Base-by-base conservation (phyloP, 768 basidiomycete genomes). In the Coprinopsis cinerea region DNA sequence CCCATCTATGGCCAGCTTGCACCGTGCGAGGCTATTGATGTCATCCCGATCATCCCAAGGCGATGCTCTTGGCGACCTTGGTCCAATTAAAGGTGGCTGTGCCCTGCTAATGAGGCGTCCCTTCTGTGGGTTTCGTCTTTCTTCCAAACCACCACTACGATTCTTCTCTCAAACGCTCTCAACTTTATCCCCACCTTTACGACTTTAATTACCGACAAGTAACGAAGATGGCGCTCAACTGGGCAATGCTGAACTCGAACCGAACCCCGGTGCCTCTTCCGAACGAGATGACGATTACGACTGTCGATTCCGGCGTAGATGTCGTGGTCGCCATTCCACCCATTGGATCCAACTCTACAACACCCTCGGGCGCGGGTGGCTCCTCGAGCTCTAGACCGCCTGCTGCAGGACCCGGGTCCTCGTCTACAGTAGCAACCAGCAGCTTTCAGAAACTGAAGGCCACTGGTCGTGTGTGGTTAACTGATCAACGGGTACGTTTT, bases 141-240 rank as follows among this genome's bases (percentile, higher is more conserved):
- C n/a, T n/a, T n/a, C n/a, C n/a, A n/a, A n/a, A n/a, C n/a, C n/a
- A n/a, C n/a, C n/a, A n/a, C n/a, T n/a, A n/a, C n/a, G n/a, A n/a
- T n/a, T n/a, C n/a, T n/a, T n/a, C n/a, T n/a, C n/a, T n/a, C n/a
- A n/a, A n/a, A n/a, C n/a, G n/a, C n/a, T n/a, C n/a, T n/a, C n/a
- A n/a, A n/a, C n/a, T n/a, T n/a, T n/a, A n/a, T n/a, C n/a, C n/a
- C n/a, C n/a, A n/a, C n/a, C n/a, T n/a, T n/a, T n/a, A n/a, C 30
- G 5, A 32, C 44, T 32, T 26, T 4, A 27, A 46, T 11, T 6
- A 27, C 15, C 7, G 10, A 28, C 11, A 7, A 32, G 24, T 39
- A 14, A 18, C 32, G 4, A 51, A 26, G 17, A 90, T 90, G 88
- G 82, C 88, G 5, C 73, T 91, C 36, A 88, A 91, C 69, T 88